phyloP scores from a whole-genome alignment of 208 protist genomes.

The Perkinsela sp. region DNA sequence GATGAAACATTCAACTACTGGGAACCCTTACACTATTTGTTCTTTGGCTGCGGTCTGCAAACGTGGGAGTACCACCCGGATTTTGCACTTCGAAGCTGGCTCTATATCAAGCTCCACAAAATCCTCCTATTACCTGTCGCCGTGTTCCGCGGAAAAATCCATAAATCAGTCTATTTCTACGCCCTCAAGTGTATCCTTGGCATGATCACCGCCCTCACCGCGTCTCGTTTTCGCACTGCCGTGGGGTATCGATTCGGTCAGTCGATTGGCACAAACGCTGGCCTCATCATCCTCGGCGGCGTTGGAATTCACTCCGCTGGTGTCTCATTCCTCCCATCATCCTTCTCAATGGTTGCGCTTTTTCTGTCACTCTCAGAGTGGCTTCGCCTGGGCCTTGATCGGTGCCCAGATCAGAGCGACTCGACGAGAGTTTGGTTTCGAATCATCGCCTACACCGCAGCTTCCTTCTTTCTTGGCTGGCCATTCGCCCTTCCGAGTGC shows the following conservation, averaged over 20 bases:
- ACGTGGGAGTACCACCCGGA: slow-evolving; percentile 78
- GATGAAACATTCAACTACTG: slow-evolving; percentile 87
- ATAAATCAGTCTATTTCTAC: slow-evolving; percentile 21
- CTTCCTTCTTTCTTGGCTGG: too few relatives aligned
- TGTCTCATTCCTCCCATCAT: slow-evolving; percentile 33
- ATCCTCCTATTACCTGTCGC: slow-evolving; percentile 8
- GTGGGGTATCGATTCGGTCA: slow-evolving; percentile 15
- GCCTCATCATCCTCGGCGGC: slow-evolving; percentile 20
- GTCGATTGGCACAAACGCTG: slow-evolving; percentile 11
- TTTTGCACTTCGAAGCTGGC: slow-evolving; percentile 62
- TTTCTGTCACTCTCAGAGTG: slow-evolving; percentile 22
- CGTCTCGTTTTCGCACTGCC: slow-evolving; percentile 23
- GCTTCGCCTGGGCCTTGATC: slow-evolving; percentile 14
- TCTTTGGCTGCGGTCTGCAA: slow-evolving; percentile 70
- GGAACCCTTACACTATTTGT: slow-evolving; percentile 72
- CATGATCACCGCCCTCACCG: slow-evolving; percentile 9
- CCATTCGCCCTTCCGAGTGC: too few relatives aligned
- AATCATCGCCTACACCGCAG: too few relatives aligned
- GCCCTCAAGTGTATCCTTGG: slow-evolving; percentile 23
- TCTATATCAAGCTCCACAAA: slow-evolving; percentile 52
- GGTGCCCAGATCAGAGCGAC: too few relatives aligned
- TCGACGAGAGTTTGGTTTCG: too few relatives aligned
- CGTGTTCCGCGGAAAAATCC: slow-evolving; percentile 6
- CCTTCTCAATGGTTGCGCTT: slow-evolving; percentile 52
- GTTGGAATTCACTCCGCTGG: slow-evolving; percentile 31